These are phyloP conservation scores for Aspergillus cristatus DNA, from an alignment of 495 filamentous ascomycete species.

Conservation along the genomic window DNA sequence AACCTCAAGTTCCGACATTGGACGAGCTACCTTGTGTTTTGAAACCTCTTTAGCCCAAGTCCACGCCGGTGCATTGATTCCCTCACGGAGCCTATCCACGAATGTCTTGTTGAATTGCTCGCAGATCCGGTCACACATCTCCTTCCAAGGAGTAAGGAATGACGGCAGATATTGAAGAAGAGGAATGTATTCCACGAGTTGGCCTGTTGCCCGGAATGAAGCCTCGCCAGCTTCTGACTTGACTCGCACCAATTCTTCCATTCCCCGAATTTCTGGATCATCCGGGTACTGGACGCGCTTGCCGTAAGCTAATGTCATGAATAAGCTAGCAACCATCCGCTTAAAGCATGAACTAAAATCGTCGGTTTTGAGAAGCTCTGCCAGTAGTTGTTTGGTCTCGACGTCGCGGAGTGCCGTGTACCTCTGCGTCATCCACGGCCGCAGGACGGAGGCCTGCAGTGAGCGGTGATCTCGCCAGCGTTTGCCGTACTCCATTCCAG, in stretches of 20 bases:
- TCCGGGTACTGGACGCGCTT: conserved; percentile 14
- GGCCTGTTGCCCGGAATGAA: background rate
- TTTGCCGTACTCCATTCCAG: conserved; percentile 25
- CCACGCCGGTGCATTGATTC: conserved; percentile 8
- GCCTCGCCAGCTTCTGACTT: conserved; percentile 1
- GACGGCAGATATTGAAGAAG: conserved; percentile 18
- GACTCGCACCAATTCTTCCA: background rate
- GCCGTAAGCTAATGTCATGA: conserved; percentile 21
- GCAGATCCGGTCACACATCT: conserved; percentile 2
- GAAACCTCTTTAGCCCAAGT: conserved; percentile 18
- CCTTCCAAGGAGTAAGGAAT: conserved; percentile 21
- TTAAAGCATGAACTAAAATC: conserved; percentile 14
- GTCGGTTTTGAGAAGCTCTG: conserved; percentile 12
- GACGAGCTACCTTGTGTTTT: conserved; percentile 2
- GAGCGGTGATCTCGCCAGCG: conserved; percentile 33
- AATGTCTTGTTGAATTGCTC: conserved; percentile 1
- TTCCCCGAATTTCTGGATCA: conserved; percentile 8
- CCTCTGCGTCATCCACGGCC: conserved; percentile 22
- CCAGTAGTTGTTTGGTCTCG: conserved; percentile 19
- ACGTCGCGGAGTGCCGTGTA: conserved; percentile 32
- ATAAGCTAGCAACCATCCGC: conserved; percentile 12
- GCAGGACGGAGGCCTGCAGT: conserved; percentile 17
- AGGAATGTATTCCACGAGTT: conserved; percentile 23
- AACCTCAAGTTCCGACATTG: conserved; percentile 18
- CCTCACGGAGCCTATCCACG: conserved; percentile 8